Evolutionary conservation across 495 filamentous ascomycete genomes (phyloP).

Genomic region (Aspergillus heteromorphus): DNA sequence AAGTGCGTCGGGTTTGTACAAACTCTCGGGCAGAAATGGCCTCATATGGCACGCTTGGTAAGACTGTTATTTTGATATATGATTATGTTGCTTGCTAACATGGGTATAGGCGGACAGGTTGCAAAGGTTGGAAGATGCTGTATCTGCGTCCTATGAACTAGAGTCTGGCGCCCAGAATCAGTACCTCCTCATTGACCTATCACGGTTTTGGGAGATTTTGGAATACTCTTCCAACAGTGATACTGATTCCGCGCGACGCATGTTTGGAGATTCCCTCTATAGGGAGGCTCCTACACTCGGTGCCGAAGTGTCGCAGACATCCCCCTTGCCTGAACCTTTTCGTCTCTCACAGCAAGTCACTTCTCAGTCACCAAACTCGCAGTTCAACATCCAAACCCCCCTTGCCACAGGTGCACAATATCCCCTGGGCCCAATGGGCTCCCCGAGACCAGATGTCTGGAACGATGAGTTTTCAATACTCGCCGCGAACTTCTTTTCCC

Average conservation of each 20-base stretch:
- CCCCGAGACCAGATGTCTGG: conserved; percentile 28
- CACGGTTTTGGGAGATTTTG: conserved; percentile 46
- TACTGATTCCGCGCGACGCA: conserved; percentile 29
- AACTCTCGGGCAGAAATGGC: conserved; percentile 36
- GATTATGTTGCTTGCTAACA: background rate
- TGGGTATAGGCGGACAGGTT: conserved; percentile 34
- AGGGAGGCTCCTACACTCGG: conserved; percentile 16
- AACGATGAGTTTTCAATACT: conserved; percentile 46
- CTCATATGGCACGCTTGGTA: conserved; percentile 44
- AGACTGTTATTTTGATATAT: conserved; percentile 2
- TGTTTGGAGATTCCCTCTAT: conserved; percentile 40
- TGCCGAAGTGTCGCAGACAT: conserved; percentile 41
- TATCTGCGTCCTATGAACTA: conserved; percentile 41
- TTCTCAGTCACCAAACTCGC: conserved; percentile 9
- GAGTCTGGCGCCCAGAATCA: conserved; percentile 36
- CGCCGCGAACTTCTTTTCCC: conserved; percentile 45
- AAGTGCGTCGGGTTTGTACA: conserved; percentile 45
- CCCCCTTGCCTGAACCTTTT: conserved; percentile 40
- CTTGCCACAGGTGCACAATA: conserved; percentile 19
- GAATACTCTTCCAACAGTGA: conserved; percentile 46
- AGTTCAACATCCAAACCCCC: conserved; percentile 14
- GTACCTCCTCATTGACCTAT: conserved; percentile 43
- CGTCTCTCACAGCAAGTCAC: conserved; percentile 26
- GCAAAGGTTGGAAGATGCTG: conserved; percentile 38
- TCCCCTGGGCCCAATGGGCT: conserved; percentile 16